A percentile compares a stretch with the other conserved stretches of the same genome.
These are phyloP conservation scores for Neurospora sp. DNA, from an alignment of 495 filamentous ascomycete genomes.

Conservation along the genomic window DNA sequence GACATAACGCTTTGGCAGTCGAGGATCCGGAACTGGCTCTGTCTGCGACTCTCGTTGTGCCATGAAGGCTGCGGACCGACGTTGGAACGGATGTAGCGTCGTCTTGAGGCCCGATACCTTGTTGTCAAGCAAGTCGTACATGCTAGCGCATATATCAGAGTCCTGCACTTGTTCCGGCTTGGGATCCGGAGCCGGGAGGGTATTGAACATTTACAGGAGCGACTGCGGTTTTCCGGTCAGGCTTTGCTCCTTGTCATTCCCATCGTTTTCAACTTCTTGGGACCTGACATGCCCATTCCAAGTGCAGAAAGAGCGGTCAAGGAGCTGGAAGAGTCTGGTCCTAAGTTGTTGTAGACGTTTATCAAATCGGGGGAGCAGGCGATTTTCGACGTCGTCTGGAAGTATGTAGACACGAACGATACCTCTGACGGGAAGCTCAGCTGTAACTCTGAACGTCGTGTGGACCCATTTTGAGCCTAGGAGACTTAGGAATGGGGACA, in stretches of 20 bases:
- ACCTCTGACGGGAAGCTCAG: slow-evolving; percentile 8
- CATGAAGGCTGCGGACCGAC: slow-evolving; percentile 76
- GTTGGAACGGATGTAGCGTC: slow-evolving; percentile 66
- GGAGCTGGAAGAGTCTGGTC: slow-evolving; percentile 37
- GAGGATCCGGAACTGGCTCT: slow-evolving; percentile 58
- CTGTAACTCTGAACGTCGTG: slow-evolving; percentile 22
- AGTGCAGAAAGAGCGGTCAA: slow-evolving; percentile 45
- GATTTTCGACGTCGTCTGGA: slow-evolving; percentile 53
- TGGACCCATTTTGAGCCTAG: slow-evolving; percentile 32
- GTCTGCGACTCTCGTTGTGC: slow-evolving; percentile 68
- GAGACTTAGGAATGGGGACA: slow-evolving; percentile 18
- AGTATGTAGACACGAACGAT: slow-evolving; percentile 54
- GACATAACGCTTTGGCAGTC: slow-evolving; percentile 40
- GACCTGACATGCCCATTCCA: slow-evolving; percentile 41
- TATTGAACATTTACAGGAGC: slow-evolving; percentile 81
- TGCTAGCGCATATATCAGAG: slow-evolving; percentile 45
- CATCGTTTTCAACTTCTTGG: neutral
- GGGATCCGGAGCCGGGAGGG: slow-evolving; percentile 61
- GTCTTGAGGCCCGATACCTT: slow-evolving; percentile 54
- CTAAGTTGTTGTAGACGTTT: slow-evolving; percentile 34
- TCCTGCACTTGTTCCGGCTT: slow-evolving; percentile 40
- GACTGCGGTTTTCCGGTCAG: slow-evolving; percentile 30
- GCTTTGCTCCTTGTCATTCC: slow-evolving; percentile 24
- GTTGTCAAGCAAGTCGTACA: slow-evolving; percentile 50
- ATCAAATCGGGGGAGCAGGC: slow-evolving; percentile 33